Evolutionary conservation across 352 stramenopile genomes (phyloP).

Genomic region (Pythium chondricola): DNA sequence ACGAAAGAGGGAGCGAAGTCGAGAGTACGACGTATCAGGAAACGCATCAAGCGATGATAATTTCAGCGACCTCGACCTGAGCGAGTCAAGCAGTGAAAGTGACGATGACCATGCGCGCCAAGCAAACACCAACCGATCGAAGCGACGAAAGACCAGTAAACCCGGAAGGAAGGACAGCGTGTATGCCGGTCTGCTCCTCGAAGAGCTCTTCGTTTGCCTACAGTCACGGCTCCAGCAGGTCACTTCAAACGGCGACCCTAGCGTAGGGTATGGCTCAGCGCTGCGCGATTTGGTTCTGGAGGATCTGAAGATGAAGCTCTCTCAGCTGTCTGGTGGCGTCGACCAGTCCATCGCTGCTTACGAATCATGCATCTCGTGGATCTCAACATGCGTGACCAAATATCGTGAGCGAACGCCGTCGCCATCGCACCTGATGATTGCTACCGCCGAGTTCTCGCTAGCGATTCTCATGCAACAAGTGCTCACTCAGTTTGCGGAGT

Average conservation of each 20-base stretch:
- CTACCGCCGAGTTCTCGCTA: constrained; percentile 38
- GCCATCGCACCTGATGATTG: constrained; percentile 8
- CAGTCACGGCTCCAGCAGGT: constrained; percentile 6
- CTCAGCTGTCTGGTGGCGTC: constrained; percentile 10
- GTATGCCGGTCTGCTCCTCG: constrained; percentile 8
- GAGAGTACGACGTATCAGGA: too few relatives aligned
- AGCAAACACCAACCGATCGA: background rate
- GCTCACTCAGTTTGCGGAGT: constrained; percentile 11
- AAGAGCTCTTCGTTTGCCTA: constrained; percentile 11
- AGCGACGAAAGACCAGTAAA: constrained; percentile 1
- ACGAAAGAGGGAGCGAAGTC: too few relatives aligned
- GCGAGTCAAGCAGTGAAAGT: background rate
- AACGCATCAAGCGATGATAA: constrained; percentile 13
- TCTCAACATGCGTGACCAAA: constrained; percentile 29
- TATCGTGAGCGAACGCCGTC: constrained; percentile 11
- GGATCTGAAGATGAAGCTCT: constrained; percentile 2
- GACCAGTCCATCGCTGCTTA: constrained; percentile 26
- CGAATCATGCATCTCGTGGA: constrained; percentile 35
- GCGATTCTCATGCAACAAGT: constrained; percentile 45
- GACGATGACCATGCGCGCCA: background rate
- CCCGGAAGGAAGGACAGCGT: background rate
- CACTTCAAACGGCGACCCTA: constrained; percentile 6
- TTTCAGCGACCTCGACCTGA: background rate
- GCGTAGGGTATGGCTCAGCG: background rate
- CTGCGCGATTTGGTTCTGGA: constrained; percentile 14